phyloP scores from a whole-genome alignment of 371 early-diverging fungal genomes.

The Lichtheimia hyalospora region DNA sequence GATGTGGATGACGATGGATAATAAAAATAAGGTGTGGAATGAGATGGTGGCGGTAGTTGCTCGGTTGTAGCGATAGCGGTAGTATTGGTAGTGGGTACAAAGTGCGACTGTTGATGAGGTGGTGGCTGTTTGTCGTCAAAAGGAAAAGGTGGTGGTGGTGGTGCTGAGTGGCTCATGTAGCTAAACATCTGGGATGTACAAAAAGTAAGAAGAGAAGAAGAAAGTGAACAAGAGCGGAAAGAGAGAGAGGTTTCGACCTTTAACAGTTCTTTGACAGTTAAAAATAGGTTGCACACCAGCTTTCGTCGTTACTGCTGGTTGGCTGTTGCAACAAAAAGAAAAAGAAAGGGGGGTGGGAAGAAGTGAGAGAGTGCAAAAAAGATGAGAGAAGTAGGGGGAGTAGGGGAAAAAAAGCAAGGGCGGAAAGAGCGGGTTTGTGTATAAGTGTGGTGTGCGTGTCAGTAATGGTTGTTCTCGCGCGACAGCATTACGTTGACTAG shows the following conservation, averaged over 20 bases:
- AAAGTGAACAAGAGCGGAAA: background rate
- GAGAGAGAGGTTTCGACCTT: background rate
- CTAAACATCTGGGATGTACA: background rate
- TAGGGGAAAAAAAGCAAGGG: conserved; percentile 1
- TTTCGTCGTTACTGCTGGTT: too few species aligned
- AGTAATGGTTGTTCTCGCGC: background rate
- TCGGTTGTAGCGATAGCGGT: background rate
- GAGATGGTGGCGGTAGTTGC: background rate
- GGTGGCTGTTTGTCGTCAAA: background rate
- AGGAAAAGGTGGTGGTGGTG: background rate
- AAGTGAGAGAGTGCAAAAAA: background rate
- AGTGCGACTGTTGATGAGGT: too few species aligned
- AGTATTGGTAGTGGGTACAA: too few species aligned
- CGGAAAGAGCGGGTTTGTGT: conserved; percentile 1
- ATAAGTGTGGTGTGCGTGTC: too few species aligned
- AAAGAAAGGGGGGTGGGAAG: too few species aligned
- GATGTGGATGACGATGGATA: conserved; percentile 1
- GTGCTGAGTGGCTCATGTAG: conserved; percentile 6
- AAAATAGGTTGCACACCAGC: too few species aligned
- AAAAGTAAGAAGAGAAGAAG: background rate
- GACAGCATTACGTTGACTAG: background rate
- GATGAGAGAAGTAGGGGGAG: background rate
- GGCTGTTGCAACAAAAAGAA: too few species aligned
- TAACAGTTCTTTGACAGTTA: background rate
- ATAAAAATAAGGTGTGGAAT: conserved; percentile 2